phyloP scores from a whole-genome alignment of 176 grass and related monocot genomes.

The Oryza glumipatula region DNA sequence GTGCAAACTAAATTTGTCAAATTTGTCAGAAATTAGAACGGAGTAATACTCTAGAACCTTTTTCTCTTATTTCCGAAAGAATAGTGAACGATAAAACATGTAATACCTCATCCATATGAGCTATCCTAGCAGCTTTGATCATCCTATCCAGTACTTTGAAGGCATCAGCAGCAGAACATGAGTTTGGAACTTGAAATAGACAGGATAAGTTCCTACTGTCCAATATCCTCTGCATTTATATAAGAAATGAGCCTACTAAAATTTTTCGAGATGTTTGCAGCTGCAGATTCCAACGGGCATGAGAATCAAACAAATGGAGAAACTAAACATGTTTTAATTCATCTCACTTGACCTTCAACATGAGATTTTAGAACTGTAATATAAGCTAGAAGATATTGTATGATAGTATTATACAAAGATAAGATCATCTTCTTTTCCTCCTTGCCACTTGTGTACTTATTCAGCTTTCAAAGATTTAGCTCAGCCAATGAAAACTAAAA shows the following conservation, averaged over 20 bases:
- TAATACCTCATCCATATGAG: conserved; percentile 78
- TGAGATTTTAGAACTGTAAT: not conserved
- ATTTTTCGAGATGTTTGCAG: conserved; percentile 4
- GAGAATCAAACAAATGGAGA: conserved; percentile 4
- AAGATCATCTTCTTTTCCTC: not conserved
- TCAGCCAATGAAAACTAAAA: not conserved
- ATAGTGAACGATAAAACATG: conserved; percentile 7
- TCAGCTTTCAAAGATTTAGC: not conserved
- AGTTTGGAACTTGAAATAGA: conserved; percentile 52
- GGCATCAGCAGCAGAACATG: conserved; percentile 42
- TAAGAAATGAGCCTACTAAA: not conserved
- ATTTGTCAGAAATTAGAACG: conserved; percentile 22
- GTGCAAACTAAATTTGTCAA: not conserved
- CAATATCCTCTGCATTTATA: conserved; percentile 53
- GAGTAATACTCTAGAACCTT: conserved; percentile 9
- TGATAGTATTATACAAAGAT: not conserved
- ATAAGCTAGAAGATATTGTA: not conserved
- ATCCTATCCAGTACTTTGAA: conserved; percentile 54
- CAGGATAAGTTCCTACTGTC: conserved; percentile 53
- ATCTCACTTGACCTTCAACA: not conserved
- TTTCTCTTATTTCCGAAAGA: not conserved
- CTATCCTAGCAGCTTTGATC: conserved; percentile 58
- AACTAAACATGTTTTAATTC: not conserved
- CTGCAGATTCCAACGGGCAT: not conserved
- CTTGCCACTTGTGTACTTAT: not conserved